Evolutionary conservation across 2,329 filamentous ascomycete genomes (phyloP), one percentile per base, ranked within the genome.

Genomic region (Fusarium aywerte): DNA sequence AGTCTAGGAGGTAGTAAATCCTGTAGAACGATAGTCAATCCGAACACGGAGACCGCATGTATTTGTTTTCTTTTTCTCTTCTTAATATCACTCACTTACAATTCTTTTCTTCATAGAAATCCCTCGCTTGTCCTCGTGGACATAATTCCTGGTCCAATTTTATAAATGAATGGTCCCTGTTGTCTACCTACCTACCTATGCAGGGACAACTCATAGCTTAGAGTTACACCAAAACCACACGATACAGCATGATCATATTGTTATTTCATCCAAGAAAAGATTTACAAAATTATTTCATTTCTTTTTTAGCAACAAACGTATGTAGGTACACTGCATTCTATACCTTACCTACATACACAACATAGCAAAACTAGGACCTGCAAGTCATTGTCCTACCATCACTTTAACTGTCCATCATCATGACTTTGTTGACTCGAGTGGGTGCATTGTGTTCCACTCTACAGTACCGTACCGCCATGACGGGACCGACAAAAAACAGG

Each of bases 181-280:
- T 54, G 65, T 45, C 43, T 62, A 73, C n/a, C n/a, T n/a, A n/a
- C n/a, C n/a, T n/a, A n/a, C n/a, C n/a, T 62, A 74, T 74, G 72
- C 71, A 74, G 42, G 72, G 72, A 73, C 72, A 74, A 73, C 72
- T 72, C 72, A 74, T 20, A 52, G 44, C 35, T 35, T 61, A 44
- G 32, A 65, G 65, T 70, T 60, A 49, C 58, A 70, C 67, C 52
- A 58, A 48, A 44, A 36, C n/a, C n/a, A n/a, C 42, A 58, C 39
- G 52, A 58, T 59, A 47, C 39, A 47, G 47, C 18, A 23, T 20
- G 25, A 23, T 20, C 40, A 43, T 29, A 29, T 20, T 49, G 21
- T 38, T 36, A 15, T 49, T 20, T 49, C 32, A 32, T 48, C 15
- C 38, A 18, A n/a, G 25, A 49, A 36, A 38, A 10, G 45, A 49